Base-by-base conservation (phyloP, 108 stramenopile species). In the Epithemia pelagica region DNA sequence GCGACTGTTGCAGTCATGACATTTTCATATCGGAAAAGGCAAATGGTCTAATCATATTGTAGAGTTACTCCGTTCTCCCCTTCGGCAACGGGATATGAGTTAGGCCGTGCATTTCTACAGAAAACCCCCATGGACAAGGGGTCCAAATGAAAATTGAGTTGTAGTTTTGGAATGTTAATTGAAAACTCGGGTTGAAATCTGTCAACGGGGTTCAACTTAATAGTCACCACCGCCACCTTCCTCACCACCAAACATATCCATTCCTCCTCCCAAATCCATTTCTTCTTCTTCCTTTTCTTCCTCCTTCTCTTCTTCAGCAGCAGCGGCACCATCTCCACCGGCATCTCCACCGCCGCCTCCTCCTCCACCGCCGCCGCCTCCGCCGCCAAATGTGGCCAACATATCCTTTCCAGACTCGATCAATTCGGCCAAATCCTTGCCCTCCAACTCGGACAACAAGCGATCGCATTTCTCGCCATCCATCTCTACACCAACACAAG, bases 371-470 rank as follows among this genome's bases (percentile, higher is more conserved):
- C 89, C 94, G 31, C 90, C 95, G 28, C 95, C 95, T 30, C 95
- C 96, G 59, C 95, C 94, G 62, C 98, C 98, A 69, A 96, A 92
- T 71, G 87, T 92, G 66, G 95, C 95, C 53, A 97, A 89, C 65
- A 83, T 75, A 61, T 62, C 84, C 70, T 78, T 84, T 71, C 98
- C 98, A 32, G 76, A 73, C 59, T 61, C 84, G 51, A 99, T 78
- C 51, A 97, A 64, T 72, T 95, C 96, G 32, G 51, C 63, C 59
- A 99, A 65, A 66, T 95, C 92, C 92, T 99, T 98, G 62, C 97
- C 98, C 64, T 96, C 97, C 61, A 99, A 61, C 58, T 95, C 96
- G 23, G 81, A 61, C 52, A 97, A 69, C 59, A 98, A 75, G 15
- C 54, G 68, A 61, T 56, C 64, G 26, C 96, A 81, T 52, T 72